Conservation (phyloP, 345 rosid genomes). For the Brassica napus region DNA sequence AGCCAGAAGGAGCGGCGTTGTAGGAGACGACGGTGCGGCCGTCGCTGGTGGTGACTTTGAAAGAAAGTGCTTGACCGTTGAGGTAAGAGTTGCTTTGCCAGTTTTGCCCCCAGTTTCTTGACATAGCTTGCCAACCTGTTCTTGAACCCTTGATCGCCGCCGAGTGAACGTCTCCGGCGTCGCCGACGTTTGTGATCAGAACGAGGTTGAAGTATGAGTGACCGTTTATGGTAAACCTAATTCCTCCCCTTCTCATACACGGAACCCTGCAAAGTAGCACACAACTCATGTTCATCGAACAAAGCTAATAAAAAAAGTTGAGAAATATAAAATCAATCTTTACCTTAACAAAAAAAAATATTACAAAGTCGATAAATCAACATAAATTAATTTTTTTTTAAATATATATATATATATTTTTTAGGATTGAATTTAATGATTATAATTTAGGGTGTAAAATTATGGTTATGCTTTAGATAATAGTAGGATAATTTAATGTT, state of each 20-base stretch:
- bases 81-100: conserved; percentile 61
- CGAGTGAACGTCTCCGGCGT: conserved; percentile 54
- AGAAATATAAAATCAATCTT: not conserved
- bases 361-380: no score
- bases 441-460: no score
- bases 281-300: not conserved
- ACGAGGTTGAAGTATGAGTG: conserved; percentile 60
- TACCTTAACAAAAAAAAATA: no score
- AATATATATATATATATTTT: no score
- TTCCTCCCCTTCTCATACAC: conserved; percentile 57
- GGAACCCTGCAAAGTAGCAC: conserved; percentile 46
- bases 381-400: no score
- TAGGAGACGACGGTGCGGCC: conserved; percentile 47
- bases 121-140: conserved; percentile 58
- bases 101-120: conserved; percentile 66
- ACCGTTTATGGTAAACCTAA: conserved; percentile 59
- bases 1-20: conserved; percentile 46
- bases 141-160: conserved; percentile 57
- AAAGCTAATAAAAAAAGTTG: not conserved
- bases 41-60: conserved; percentile 53
- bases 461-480: no score
- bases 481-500: no score
- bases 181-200: conserved; percentile 61
- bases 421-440: no score
- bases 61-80: conserved; percentile 55